These are phyloP conservation scores for Penicillium sp. DNA, from an alignment of 2,329 filamentous ascomycete species.

Conservation along the genomic window DNA sequence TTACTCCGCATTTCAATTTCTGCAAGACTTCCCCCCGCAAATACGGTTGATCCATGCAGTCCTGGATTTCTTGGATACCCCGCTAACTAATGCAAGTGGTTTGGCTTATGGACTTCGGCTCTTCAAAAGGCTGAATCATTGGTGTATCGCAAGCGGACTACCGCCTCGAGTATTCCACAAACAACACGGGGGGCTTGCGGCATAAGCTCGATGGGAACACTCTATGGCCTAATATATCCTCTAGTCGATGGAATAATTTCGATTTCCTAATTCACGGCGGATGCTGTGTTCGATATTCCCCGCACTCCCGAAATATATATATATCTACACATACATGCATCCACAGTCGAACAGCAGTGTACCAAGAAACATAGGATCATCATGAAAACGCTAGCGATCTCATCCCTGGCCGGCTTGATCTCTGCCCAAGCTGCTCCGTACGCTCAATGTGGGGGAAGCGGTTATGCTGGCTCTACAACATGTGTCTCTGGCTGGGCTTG, in stretches of 20 bases:
- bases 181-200: slow-evolving; percentile 16
- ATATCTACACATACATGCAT: no score
- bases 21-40: background rate
- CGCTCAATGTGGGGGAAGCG: slow-evolving; percentile 20
- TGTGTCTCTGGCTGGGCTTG: slow-evolving; percentile 18
- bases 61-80: background rate
- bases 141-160: background rate
- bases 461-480: slow-evolving; percentile 17
- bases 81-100: background rate
- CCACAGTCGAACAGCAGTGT: background rate
- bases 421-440: slow-evolving; percentile 23
- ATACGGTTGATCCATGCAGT: background rate
- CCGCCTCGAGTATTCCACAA: slow-evolving; percentile 14
- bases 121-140: background rate
- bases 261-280: slow-evolving; percentile 11
- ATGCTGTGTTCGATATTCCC: background rate
- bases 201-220: background rate
- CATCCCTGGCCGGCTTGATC: slow-evolving; percentile 22
- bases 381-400: slow-evolving; percentile 21
- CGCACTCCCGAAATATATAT: background rate
- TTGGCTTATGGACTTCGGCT: background rate
- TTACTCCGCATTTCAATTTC: background rate
- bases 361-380: background rate
- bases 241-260: background rate
- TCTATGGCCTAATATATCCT: background rate